A percentile compares a stretch with the other conserved stretches of the same genome.
Evolutionary conservation across 192 early-diverging fungal species (phyloP).

Genomic region (Umbelopsis vinacea): DNA sequence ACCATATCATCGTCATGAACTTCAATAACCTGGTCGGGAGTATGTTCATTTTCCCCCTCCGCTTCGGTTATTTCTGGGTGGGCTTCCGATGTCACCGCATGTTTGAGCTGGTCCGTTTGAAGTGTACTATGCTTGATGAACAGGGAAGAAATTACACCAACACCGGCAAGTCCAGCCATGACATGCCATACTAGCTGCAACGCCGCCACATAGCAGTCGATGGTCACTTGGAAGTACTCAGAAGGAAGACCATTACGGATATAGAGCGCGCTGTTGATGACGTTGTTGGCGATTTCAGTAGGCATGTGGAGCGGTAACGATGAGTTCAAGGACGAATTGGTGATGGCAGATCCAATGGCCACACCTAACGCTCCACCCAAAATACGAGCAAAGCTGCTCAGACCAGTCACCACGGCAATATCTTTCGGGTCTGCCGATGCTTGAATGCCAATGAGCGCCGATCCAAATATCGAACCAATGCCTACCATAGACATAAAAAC

Average conservation of each 20-base stretch:
- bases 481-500: too few species aligned
- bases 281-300: slow-evolving; percentile 1
- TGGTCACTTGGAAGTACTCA: slow-evolving; percentile 18
- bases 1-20: too few species aligned
- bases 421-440: slow-evolving; percentile 35
- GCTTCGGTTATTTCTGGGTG: too few species aligned
- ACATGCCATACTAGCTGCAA: slow-evolving; percentile 36
- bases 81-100: too few species aligned
- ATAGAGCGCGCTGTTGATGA: slow-evolving; percentile 27
- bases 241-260: slow-evolving; percentile 29
- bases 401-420: slow-evolving; percentile 42
- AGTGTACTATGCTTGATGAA: slow-evolving; percentile 22
- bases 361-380: slow-evolving; percentile 42
- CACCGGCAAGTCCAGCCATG: slow-evolving; percentile 25
- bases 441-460: slow-evolving; percentile 41
- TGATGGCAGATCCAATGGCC: slow-evolving; percentile 33
- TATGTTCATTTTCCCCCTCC: too few species aligned
- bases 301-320: slow-evolving; percentile 27
- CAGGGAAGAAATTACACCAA: slow-evolving; percentile 21
- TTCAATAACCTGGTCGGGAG: too few species aligned
- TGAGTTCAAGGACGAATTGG: slow-evolving; percentile 32
- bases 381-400: slow-evolving; percentile 40
- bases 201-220: slow-evolving; percentile 31
- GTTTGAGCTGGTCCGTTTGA: background rate
- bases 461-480: slow-evolving; percentile 36